phyloP scores from a whole-genome alignment of 192 early-diverging fungal species.

The Backusella sp. region DNA sequence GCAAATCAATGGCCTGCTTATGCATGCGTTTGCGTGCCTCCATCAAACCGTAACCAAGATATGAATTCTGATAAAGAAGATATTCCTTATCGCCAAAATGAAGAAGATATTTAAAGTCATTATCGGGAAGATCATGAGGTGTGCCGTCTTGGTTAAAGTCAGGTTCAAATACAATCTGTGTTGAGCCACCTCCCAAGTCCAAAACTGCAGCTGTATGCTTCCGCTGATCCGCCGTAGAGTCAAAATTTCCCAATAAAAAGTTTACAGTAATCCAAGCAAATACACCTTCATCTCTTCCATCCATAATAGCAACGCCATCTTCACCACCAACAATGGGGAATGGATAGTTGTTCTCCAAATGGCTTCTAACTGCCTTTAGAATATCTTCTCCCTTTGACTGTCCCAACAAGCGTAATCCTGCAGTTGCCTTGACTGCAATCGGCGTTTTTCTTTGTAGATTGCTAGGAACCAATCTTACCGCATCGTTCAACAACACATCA shows the following conservation, averaged over 20 bases:
- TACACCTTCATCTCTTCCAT: slow-evolving; percentile 86
- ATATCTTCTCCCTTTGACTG: slow-evolving; percentile 65
- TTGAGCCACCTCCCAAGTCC: slow-evolving; percentile 87
- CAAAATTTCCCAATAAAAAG: slow-evolving; percentile 68
- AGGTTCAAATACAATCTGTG: slow-evolving; percentile 92
- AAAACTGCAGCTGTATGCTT: slow-evolving; percentile 75
- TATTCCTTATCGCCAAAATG: slow-evolving; percentile 64
- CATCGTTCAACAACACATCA: slow-evolving; percentile 65
- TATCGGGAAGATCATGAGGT: slow-evolving; percentile 36
- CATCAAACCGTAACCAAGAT: slow-evolving; percentile 85
- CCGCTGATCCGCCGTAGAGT: slow-evolving; percentile 28
- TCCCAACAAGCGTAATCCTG: slow-evolving; percentile 75
- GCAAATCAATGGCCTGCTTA: slow-evolving; percentile 20
- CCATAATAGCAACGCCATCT: slow-evolving; percentile 78
- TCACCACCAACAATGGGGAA: slow-evolving; percentile 58
- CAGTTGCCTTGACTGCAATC: slow-evolving; percentile 84
- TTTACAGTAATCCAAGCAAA: slow-evolving; percentile 93
- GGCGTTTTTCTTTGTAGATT: slow-evolving; percentile 68
- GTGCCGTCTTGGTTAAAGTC: slow-evolving; percentile 25
- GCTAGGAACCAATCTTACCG: slow-evolving; percentile 61
- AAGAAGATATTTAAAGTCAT: slow-evolving; percentile 66
- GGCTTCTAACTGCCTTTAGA: slow-evolving; percentile 58
- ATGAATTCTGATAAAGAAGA: slow-evolving; percentile 84
- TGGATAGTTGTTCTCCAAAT: slow-evolving; percentile 61
- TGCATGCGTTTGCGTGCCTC: slow-evolving; percentile 58